Base-by-base conservation (phyloP, 2,329 filamentous ascomycete species). In the Claviceps quebecensis region DNA sequence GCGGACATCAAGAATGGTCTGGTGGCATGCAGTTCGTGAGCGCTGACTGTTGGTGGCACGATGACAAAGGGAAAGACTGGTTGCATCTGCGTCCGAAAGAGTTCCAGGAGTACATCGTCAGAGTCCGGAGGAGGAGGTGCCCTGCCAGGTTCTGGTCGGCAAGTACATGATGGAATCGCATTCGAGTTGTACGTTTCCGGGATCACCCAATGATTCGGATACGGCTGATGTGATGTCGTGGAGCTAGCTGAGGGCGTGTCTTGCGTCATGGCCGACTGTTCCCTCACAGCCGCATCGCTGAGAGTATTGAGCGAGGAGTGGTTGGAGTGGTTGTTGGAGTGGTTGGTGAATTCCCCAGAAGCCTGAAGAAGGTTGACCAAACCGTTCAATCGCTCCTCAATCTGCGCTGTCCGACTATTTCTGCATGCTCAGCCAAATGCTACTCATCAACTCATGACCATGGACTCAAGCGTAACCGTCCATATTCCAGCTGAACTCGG, bases 301-400 rank as follows among this genome's bases (percentile, higher is more conserved):
- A 58, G 61, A 9, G 61, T 60, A 8, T 62, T 58, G 3, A 59
- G 55, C 19, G 59, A 56, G 1, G 57, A 53, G 5, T 61, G 59
- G 1, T 55, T 53, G 7, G 58, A 54, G 2, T 63, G 58, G 0
- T 56, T 52, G 7, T 54, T 57, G 5, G 56, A 58, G 0, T 56
- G 51, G 7, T 54, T 57, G 5, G 56, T 55, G 11, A 70, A 54
- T 4, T 71, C 69, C 4, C 69, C 69, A 2, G 67, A 67, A 1
- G 72, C 69, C 37, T 70, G 69, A 2, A 77, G 64, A 0, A 74
- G 63, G 48, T 72, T 71, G 22, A 76, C 69, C 1, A 77, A 64
- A 17, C 71, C 72, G 54, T 76, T 73, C 7, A 76, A 60, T 6
- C 70, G 67, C 51, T 75, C 69, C 53, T 76, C 73, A 14, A 76